Evolutionary conservation across 2,329 filamentous ascomycete species (phyloP), one percentile per base, ranked within the genome.

Genomic region (Tolypocladium nubicola): DNA sequence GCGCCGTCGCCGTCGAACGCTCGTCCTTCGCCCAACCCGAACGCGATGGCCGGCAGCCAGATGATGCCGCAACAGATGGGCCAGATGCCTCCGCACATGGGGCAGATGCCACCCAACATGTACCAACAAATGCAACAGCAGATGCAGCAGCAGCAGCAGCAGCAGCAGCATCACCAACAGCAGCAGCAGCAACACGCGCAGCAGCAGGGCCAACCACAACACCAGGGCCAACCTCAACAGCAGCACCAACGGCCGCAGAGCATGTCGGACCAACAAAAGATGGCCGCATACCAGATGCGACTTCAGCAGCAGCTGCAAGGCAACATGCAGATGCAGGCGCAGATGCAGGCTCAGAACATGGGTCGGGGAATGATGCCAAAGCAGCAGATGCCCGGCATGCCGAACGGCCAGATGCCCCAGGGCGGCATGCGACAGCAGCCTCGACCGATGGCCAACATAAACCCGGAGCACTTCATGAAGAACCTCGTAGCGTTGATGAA

Each of bases 261-360:
- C 21, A 65, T 72, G 58, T 64, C 88, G 61, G 87, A 89, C 45
- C 86, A 89, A 66, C 85, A 90, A 62, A 87, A 90, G 65, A 81
- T 90, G 70, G 79, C 84, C 57, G 74, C 87, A 53, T 93, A 95
- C 66, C 89, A 95, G 64, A 88, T 95, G 83, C 87, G 89, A 60
- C 73, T 95, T 55, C 89, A 95, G 65, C 84, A 87, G 57, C 89
- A 92, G 65, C 80, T 88, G 45, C 84, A 88, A 60, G 71, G 71
- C 11, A 78, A 76, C 41, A 77, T 80, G 67, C 76, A 79, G 54
- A 76, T 76, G 69, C 71, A 71, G 56, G 73, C 74, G 16, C 79
- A 83, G 58, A 77, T 85, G 75, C 81, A 82, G 61, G 63, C 67
- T 16, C 73, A 74, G 58, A 64, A 61, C 35, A 71, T 73, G 70